These are phyloP conservation scores for Thalia dealbata DNA, from an alignment of 176 grass and related monocot species.

Conservation along the genomic window DNA sequence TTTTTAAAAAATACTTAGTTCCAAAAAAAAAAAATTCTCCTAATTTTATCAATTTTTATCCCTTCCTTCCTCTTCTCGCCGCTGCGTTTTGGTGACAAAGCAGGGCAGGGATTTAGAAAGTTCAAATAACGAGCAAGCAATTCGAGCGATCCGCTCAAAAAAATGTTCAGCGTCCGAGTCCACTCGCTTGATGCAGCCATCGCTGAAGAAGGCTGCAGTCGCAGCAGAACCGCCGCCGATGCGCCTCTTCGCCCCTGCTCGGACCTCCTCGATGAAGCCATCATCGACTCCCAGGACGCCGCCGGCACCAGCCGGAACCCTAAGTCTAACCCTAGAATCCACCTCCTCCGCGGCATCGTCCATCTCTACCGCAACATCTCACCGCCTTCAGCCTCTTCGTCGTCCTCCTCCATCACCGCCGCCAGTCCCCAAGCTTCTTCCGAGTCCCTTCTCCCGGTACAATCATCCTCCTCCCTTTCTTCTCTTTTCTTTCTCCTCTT, in stretches of 20 bases:
- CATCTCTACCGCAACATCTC: constrained; percentile 61
- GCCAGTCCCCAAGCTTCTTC: constrained; percentile 11
- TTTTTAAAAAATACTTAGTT: too few species aligned
- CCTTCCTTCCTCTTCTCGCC: too few species aligned
- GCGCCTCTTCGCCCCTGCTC: constrained; percentile 1
- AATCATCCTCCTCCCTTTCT: neutral
- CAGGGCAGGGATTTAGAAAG: too few species aligned
- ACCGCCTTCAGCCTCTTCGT: constrained; percentile 19
- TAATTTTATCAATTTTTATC: too few species aligned
- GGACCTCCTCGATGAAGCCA: constrained; percentile 13
- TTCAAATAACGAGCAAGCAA: too few species aligned
- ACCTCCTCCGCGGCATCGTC: constrained; percentile 53
- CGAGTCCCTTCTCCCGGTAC: constrained; percentile 61
- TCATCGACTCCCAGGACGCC: constrained; percentile 24
- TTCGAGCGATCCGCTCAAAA: neutral
- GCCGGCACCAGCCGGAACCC: constrained; percentile 28
- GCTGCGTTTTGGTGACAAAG: too few species aligned
- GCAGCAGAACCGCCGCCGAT: constrained; percentile 5
- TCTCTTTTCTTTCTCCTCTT: neutral
- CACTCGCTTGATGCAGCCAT: constrained; percentile 39
- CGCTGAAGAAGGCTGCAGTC: constrained; percentile 19
- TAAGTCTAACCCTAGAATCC: constrained; percentile 38
- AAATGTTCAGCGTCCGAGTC: constrained; percentile 68
- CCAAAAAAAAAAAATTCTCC: too few species aligned
- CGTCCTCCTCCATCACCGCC: constrained; percentile 27